phyloP scores from a whole-genome alignment of 2,329 filamentous ascomycete genomes.

The Gnomoniopsis smithogilvyi region DNA sequence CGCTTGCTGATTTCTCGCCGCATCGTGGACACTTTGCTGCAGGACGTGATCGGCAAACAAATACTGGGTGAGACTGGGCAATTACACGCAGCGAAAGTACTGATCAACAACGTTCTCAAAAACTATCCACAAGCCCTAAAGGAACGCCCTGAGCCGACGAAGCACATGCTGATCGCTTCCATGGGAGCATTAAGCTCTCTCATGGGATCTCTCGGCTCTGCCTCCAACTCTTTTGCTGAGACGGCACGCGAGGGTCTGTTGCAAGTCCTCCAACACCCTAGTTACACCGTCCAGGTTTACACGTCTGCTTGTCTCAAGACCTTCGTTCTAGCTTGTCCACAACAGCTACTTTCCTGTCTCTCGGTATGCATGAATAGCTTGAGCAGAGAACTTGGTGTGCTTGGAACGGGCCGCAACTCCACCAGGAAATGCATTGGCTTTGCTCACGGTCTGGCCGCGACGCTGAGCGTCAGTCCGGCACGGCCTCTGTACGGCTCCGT shows the following conservation, averaged over 20 bases:
- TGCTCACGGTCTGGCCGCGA: slow-evolving; percentile 85
- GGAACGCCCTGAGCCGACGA: slow-evolving; percentile 83
- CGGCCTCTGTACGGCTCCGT: slow-evolving; percentile 93
- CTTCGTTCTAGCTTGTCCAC: slow-evolving; percentile 86
- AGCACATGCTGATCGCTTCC: slow-evolving; percentile 76
- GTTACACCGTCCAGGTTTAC: slow-evolving; percentile 92
- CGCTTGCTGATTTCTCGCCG: slow-evolving; percentile 80
- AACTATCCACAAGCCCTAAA: slow-evolving; percentile 90
- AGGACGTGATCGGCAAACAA: slow-evolving; percentile 75
- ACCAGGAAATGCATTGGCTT: slow-evolving; percentile 84
- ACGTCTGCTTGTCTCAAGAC: slow-evolving; percentile 81
- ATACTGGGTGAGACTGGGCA: slow-evolving; percentile 90
- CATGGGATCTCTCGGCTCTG: slow-evolving; percentile 77
- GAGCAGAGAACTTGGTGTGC: slow-evolving; percentile 75
- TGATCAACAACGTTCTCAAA: slow-evolving; percentile 87
- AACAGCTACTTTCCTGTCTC: slow-evolving; percentile 85
- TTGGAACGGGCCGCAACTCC: slow-evolving; percentile 72
- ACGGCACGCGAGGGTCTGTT: slow-evolving; percentile 80
- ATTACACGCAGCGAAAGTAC: slow-evolving; percentile 71
- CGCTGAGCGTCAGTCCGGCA: slow-evolving; percentile 82
- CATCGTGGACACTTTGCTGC: slow-evolving; percentile 79
- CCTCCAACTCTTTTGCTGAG: slow-evolving; percentile 76
- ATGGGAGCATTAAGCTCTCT: slow-evolving; percentile 77
- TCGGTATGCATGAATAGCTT: slow-evolving; percentile 97
- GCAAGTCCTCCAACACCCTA: slow-evolving; percentile 89